These are phyloP conservation scores for Aspergillus fructus DNA, from an alignment of 2,329 filamentous ascomycete genomes.

Conservation along the genomic window DNA sequence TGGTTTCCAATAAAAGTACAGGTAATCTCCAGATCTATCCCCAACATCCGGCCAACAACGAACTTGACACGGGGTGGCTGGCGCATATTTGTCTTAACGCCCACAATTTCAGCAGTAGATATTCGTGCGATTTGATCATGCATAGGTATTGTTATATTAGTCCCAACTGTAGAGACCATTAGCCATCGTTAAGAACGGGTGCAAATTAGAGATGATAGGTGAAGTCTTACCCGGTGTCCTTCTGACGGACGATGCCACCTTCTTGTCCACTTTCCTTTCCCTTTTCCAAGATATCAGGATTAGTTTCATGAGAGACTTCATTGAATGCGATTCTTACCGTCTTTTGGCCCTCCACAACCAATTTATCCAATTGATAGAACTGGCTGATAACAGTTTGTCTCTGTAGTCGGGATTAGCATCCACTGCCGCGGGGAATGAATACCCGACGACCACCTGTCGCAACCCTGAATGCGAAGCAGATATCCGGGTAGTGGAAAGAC, in stretches of 20 bases:
- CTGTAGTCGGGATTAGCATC: constrained; percentile 55
- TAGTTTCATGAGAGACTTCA: background rate
- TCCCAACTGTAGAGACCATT: constrained; percentile 27
- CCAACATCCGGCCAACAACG: background rate
- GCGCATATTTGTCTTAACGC: background rate
- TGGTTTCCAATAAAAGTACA: constrained; percentile 23
- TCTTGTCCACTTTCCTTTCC: constrained; percentile 58
- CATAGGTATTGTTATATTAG: constrained; percentile 15
- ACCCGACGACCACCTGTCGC: background rate
- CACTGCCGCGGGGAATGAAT: background rate
- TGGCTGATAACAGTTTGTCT: constrained; percentile 93
- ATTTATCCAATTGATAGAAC: constrained; percentile 86
- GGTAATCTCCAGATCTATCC: constrained; percentile 14
- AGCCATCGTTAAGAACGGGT: background rate
- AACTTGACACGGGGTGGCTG: background rate
- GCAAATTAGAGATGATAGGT: constrained; percentile 4
- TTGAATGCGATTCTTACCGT: constrained; percentile 54
- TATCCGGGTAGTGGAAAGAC: background rate
- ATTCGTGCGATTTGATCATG: background rate
- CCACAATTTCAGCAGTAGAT: background rate
- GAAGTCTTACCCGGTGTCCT: constrained; percentile 67
- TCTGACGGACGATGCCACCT: constrained; percentile 70
- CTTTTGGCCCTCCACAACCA: constrained; percentile 88
- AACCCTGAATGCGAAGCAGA: background rate
- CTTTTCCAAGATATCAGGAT: constrained; percentile 15